Base-by-base conservation (phyloP, 441 rosid species). In the Brassica balearica region DNA sequence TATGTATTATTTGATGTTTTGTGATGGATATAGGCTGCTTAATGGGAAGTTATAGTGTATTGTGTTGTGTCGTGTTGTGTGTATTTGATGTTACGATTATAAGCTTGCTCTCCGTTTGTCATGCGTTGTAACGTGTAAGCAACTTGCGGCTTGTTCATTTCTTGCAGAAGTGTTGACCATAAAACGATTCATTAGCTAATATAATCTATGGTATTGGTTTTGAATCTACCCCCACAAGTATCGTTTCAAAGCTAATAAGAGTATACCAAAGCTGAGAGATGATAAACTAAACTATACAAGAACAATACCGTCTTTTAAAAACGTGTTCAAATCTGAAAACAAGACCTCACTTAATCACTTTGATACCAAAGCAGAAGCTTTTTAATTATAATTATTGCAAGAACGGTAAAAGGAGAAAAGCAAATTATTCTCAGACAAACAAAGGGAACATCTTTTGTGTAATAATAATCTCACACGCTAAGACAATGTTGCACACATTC, bases 401-500 rank as follows among this genome's bases (percentile, higher is more conserved):
- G 63, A 29, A 41, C 43, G 36, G 17, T 36, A 38, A 38, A 34
- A 29, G 53, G 38, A 25, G 78, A 12, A 38, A 84, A 84, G 80
- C 84, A 83, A 80, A 68, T 73, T 83, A 83, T 82, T 80, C 84
- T 63, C 43, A 75, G 66, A 69, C 56, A 46, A 76, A 82, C 79
- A 77, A 66, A 71, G 75, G 62, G 68, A 63, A 65, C 70, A 78
- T 73, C 80, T 83, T 79, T 85, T 77, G 78, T 74, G 84, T 81
- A 64, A 46, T 81, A 63, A 58, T 62, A 79, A 69, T 74, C 67
- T 80, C 86, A 82, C 81, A 86, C 82, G 83, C 84, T 71, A 72
- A 73, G 84, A 80, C 83, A 71, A 72, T 62, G 56, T 12, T 41
- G 82, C 84, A 84, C 84, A 83, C 79, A 84, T 87, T 84, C 87